Conservation (phyloP, 345 rosid species). For the Pistacia integerrima region DNA sequence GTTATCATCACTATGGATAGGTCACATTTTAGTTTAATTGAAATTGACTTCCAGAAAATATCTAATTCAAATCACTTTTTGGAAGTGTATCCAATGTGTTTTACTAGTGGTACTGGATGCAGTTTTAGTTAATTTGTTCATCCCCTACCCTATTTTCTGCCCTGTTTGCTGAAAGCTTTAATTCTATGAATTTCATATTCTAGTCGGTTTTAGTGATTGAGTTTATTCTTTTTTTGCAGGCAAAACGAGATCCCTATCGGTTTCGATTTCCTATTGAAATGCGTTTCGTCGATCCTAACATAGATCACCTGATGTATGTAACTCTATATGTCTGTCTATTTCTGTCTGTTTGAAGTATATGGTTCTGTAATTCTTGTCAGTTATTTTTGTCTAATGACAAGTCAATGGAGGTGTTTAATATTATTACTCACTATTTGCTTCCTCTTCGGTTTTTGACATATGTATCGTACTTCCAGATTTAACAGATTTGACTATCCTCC, state of each 20-base stretch:
- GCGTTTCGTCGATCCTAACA: conserved; percentile 87
- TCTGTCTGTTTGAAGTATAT: conserved; percentile 4
- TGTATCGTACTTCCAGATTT: conserved; percentile 56
- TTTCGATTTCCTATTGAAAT: conserved; percentile 92
- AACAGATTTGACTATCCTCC: conserved; percentile 90
- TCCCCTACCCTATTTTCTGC: background rate
- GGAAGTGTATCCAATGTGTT: background rate
- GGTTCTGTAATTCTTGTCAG: conserved; percentile 3
- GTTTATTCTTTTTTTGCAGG: conserved; percentile 49
- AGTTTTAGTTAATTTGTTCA: background rate
- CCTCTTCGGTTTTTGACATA: background rate
- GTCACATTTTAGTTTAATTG: background rate
- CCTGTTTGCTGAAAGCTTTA: background rate
- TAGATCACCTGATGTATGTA: conserved; percentile 91
- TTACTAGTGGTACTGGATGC: background rate
- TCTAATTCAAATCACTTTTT: background rate
- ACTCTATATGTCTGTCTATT: conserved; percentile 11
- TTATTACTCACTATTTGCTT: conserved; percentile 6
- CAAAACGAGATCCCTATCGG: conserved; percentile 90
- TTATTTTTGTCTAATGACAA: conserved; percentile 13
- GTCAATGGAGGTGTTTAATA: conserved; percentile 17
- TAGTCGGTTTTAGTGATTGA: conserved; percentile 13
- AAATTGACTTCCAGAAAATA: background rate
- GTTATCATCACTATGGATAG: background rate
- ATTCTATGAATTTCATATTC: conserved; percentile 5